Conservation (phyloP, 176 grass and related monocot species). For the Areca catechu region DNA sequence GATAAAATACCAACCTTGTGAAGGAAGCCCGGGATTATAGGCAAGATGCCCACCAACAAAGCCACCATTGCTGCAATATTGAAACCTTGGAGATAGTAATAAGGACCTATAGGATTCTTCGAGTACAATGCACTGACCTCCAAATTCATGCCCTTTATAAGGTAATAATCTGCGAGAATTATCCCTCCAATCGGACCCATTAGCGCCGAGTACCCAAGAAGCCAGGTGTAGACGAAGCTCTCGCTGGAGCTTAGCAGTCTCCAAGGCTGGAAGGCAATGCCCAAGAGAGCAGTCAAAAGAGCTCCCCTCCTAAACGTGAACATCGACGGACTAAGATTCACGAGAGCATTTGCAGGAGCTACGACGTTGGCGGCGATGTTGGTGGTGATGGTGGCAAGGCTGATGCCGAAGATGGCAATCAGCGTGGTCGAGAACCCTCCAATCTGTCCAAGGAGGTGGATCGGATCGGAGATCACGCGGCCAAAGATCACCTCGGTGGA, state of each 20-base stretch:
- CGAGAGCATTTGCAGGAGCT: conserved; percentile 72
- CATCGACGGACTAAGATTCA: conserved; percentile 55
- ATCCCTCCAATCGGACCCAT: conserved; percentile 82
- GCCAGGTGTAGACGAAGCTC: conserved; percentile 94
- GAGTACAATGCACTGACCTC: conserved; percentile 69
- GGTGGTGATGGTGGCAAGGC: conserved; percentile 83
- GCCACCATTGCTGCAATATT: conserved; percentile 53
- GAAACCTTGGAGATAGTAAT: conserved; percentile 71
- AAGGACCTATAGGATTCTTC: conserved; percentile 29
- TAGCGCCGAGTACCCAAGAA: conserved; percentile 72
- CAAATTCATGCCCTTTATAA: conserved; percentile 46
- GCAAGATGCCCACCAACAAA: conserved; percentile 48
- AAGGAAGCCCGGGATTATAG: conserved; percentile 65
- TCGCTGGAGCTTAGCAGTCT: conserved; percentile 79
- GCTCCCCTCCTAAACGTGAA: conserved; percentile 81
- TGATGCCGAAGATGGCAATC: conserved; percentile 79
- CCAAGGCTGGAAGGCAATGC: conserved; percentile 90
- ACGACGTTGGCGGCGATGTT: conserved; percentile 94
- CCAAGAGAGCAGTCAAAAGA: conserved; percentile 64
- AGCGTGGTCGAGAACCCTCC: conserved; percentile 61
- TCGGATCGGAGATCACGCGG: conserved; percentile 74
- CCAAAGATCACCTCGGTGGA: conserved; percentile 87
- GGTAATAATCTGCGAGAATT: conserved; percentile 72
- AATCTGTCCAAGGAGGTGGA: conserved; percentile 63
- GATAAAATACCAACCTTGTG: conserved; percentile 52